phyloP scores from a whole-genome alignment of 192 early-diverging fungal species.

The Ambispora gerdemannii region DNA sequence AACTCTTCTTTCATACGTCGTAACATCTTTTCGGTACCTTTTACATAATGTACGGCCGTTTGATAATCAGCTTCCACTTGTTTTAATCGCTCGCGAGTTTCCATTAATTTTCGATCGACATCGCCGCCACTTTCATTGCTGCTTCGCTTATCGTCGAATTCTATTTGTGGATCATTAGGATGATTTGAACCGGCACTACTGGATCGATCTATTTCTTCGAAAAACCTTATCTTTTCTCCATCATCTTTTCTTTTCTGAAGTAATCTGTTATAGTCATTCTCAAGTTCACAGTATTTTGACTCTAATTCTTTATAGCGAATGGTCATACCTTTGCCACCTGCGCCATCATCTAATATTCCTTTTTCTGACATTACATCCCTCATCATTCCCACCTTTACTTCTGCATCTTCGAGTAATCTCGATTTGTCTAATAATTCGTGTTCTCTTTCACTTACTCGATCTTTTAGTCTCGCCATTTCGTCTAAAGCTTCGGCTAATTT shows the following conservation, averaged over 20 bases:
- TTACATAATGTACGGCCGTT: conserved; percentile 35
- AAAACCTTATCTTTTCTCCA: conserved; percentile 27
- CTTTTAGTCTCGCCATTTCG: conserved; percentile 36
- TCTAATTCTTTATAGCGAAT: conserved; percentile 24
- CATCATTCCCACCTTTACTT: conserved; percentile 50
- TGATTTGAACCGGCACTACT: neutral
- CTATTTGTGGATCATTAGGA: neutral
- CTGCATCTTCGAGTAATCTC: conserved; percentile 46
- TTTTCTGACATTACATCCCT: conserved; percentile 43
- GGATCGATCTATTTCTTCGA: conserved; percentile 11
- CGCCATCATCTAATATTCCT: conserved; percentile 42
- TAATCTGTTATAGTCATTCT: conserved; percentile 31
- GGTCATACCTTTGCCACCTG: conserved; percentile 10
- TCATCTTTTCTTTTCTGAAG: conserved; percentile 29
- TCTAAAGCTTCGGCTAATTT: conserved; percentile 43
- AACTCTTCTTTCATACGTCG: conserved; percentile 37
- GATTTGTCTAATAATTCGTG: conserved; percentile 38
- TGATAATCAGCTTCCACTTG: conserved; percentile 47
- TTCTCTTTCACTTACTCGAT: conserved; percentile 44
- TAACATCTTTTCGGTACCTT: conserved; percentile 37
- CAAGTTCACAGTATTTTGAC: conserved; percentile 29
- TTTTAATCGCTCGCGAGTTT: conserved; percentile 31
- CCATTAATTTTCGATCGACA: conserved; percentile 18
- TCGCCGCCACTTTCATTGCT: conserved; percentile 1
- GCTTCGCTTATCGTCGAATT: conserved; percentile 18